Conservation (phyloP, 2,329 filamentous ascomycete species). For the Beauveria medogensis region DNA sequence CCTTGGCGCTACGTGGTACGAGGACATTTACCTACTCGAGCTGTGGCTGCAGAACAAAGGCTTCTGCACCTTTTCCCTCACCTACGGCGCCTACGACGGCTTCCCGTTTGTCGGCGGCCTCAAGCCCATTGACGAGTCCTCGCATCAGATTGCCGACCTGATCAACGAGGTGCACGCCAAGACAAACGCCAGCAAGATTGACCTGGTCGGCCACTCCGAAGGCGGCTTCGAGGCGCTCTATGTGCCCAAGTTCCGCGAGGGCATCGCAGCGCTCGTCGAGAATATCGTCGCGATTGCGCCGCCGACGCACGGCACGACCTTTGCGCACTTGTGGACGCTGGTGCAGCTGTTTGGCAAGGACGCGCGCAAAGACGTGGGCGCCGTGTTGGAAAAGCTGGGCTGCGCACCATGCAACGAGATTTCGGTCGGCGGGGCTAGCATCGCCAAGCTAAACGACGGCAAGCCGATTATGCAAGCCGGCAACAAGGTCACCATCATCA, state of each 20-base stretch:
- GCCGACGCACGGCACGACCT: constrained; percentile 18
- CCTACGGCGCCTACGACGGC: constrained; percentile 15
- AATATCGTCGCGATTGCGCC: constrained; percentile 15
- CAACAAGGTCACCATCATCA: constrained; percentile 15
- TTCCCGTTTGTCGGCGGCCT: constrained; percentile 17
- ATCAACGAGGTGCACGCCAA: constrained; percentile 12
- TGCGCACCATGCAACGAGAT: constrained; percentile 16
- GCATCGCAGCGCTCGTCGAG: constrained; percentile 12
- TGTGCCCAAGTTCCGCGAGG: constrained; percentile 14
- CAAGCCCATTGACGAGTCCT: constrained; percentile 14
- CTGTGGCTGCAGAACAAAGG: constrained; percentile 12
- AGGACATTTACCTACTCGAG: constrained; percentile 16
- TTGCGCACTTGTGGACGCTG: constrained; percentile 13
- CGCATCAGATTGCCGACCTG: constrained; percentile 15
- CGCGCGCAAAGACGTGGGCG: neutral
- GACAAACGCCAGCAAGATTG: constrained; percentile 16
- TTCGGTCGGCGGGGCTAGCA: constrained; percentile 9
- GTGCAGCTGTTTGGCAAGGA: constrained; percentile 2
- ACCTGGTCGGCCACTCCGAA: constrained; percentile 18
- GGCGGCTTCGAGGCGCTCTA: constrained; percentile 18
- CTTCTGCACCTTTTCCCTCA: constrained; percentile 17
- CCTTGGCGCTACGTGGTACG: constrained; percentile 14
- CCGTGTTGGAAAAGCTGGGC: constrained; percentile 12
- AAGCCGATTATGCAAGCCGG: constrained; percentile 12
- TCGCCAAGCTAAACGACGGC: constrained; percentile 13